A percentile compares a stretch with the other conserved stretches of the same genome.
phyloP scores from a whole-genome alignment of 148 eudicot genomes.

The Tetragonia tetragonoides region DNA sequence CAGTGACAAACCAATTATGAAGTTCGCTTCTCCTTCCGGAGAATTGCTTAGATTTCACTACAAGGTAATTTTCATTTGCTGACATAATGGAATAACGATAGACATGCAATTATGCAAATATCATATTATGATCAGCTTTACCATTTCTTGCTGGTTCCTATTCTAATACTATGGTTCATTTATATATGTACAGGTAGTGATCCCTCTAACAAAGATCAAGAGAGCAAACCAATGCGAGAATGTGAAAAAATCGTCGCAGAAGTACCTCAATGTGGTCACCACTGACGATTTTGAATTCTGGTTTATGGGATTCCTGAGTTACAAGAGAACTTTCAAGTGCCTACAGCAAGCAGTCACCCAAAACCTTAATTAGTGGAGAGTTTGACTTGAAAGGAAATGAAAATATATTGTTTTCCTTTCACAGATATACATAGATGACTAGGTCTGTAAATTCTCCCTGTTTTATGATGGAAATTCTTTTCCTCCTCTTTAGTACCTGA shows the following conservation, averaged over 20 bases:
- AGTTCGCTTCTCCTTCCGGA: conserved; percentile 21
- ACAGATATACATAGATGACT: no score
- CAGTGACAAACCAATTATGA: conserved; percentile 24
- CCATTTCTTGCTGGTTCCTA: no score
- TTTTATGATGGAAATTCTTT: no score
- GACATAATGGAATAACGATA: no score
- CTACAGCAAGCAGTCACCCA: conserved; percentile 21
- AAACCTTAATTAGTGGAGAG: neutral
- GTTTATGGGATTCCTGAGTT: conserved; percentile 39
- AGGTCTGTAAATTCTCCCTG: no score
- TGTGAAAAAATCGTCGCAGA: conserved; percentile 31
- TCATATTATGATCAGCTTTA: no score
- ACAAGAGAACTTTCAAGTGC: conserved; percentile 31
- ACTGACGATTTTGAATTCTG: conserved; percentile 40
- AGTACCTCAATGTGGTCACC: conserved; percentile 37
- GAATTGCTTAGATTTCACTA: conserved; percentile 16
- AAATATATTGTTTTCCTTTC: no score
- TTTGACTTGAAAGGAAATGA: no score
- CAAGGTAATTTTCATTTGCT: neutral
- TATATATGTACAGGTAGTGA: conserved; percentile 12
- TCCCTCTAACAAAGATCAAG: conserved; percentile 34
- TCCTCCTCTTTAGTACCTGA: no score
- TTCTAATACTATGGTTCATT: no score
- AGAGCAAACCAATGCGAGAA: conserved; percentile 30
- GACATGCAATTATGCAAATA: no score